Base-by-base conservation (phyloP, 495 filamentous ascomycete genomes). In the Umbilicaria muhlenbergii region DNA sequence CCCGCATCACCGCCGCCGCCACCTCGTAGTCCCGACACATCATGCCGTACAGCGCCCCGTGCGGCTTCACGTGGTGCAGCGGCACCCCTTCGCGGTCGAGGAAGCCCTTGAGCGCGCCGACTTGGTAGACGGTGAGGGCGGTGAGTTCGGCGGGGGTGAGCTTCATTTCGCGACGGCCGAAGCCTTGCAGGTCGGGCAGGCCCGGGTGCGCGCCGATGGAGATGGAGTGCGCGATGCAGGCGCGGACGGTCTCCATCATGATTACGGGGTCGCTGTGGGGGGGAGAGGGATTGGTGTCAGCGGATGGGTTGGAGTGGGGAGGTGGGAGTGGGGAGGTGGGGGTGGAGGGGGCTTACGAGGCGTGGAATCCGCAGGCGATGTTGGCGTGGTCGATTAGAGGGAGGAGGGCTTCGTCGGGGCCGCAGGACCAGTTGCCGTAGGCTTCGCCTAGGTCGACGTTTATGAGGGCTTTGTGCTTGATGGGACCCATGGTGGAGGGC, bases 361-460 rank as follows among this genome's bases (percentile, higher is more conserved):
- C 69, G 46, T 77, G 75, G 51, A 78, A 77, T 5, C 73, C 75
- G 50, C 75, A 79, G 3, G 75, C 75, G 10, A 78, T 51, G 47
- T 80, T 79, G n/a, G 75, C 76, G 45, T 70, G 64, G 45, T 78
- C 74, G 47, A 78, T 70, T 39, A 70, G 48, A 17, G 68, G 68
- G 28, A 79, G 68, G 13, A 78, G 61, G 31, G 77, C 72, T 13
- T 68, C 66, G 43, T 80, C 75, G 6, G 75, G 73, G 19, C 66
- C 66, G 43, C 52, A 52, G 46, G 49, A 48, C 28, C 51, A 35
- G 31, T 55, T 55, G 32, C 61, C 61, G 42, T 58, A 66, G 38
- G 53, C 70, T 56, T 73, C 70, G 16, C 67, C 70, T 14, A 74
- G 58, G 44, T 71, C 71, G 36, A 63, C 59, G 41, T 75, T 74